A percentile compares a stretch with the other conserved stretches of the same genome.
Conservation (phyloP, 345 rosid species). For the Bretschneidera sinensis region DNA sequence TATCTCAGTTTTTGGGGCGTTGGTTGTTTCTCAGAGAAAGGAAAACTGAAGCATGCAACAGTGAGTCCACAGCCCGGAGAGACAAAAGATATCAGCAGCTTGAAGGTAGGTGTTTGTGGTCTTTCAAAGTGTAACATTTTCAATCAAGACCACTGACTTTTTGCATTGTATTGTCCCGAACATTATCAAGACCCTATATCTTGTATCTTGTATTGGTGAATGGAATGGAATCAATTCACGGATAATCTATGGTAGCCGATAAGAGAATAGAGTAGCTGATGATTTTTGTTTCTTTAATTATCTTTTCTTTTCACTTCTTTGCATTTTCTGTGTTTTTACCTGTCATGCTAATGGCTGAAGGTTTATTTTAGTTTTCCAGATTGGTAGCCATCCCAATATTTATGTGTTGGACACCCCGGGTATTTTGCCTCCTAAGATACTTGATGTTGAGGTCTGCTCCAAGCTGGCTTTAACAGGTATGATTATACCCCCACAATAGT, state of each 20-base stretch:
- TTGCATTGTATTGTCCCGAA: background rate
- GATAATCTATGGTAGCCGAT: too few relatives aligned
- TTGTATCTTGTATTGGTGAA: too few relatives aligned
- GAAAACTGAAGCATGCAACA: constrained; percentile 64
- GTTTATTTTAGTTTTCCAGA: constrained; percentile 30
- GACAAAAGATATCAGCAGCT: constrained; percentile 78
- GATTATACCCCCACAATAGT: background rate
- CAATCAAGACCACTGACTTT: background rate
- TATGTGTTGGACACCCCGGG: constrained; percentile 87
- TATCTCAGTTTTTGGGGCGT: too few relatives aligned
- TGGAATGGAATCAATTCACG: too few relatives aligned
- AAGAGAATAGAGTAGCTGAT: too few relatives aligned
- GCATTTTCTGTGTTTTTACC: background rate
- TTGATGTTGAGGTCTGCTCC: constrained; percentile 53
- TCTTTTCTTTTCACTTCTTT: background rate
- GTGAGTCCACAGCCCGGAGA: constrained; percentile 83
- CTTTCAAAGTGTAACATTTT: background rate
- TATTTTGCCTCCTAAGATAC: constrained; percentile 53
- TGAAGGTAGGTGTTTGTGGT: constrained; percentile 65
- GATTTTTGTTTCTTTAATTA: too few relatives aligned
- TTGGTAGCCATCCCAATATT: constrained; percentile 76
- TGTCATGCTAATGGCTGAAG: background rate
- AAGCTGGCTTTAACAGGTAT: constrained; percentile 82
- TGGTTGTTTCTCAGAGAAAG: constrained; percentile 49
- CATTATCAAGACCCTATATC: too few relatives aligned